These are phyloP conservation scores for Lactarius hatsudake DNA, from an alignment of 768 basidiomycete genomes.

Conservation along the genomic window DNA sequence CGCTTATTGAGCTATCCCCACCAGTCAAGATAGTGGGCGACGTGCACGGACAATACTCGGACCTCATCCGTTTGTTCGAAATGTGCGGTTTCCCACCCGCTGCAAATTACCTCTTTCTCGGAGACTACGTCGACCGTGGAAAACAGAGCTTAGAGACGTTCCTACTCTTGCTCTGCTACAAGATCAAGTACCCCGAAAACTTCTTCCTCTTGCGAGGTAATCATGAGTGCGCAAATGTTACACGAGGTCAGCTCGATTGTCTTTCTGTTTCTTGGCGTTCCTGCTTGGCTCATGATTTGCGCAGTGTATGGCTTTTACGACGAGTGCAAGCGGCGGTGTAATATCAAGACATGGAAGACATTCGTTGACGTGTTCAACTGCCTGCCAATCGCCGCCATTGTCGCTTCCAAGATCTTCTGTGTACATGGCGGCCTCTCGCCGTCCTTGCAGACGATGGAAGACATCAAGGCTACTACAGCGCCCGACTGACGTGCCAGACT, in stretches of 20 bases:
- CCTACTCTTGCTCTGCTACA: slow-evolving; percentile 94
- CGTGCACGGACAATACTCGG: slow-evolving; percentile 98
- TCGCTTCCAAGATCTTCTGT: slow-evolving; percentile 99
- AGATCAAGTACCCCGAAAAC: slow-evolving; percentile 99
- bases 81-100: slow-evolving; percentile 99
- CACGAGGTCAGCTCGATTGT: slow-evolving; percentile 67
- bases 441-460: slow-evolving; percentile 93
- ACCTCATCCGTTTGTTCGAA: slow-evolving; percentile 96
- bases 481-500: slow-evolving; percentile 98
- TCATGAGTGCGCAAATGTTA: slow-evolving; percentile 99
- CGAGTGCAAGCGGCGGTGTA: slow-evolving; percentile 99
- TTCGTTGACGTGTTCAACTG: slow-evolving; percentile 99
- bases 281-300: slow-evolving; percentile 18
- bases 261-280: slow-evolving; percentile 10
- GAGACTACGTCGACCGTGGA: slow-evolving; percentile 98
- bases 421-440: slow-evolving; percentile 96
- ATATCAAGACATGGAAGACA: slow-evolving; percentile 99
- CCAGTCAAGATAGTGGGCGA: slow-evolving; percentile 99
- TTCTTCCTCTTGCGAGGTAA: slow-evolving; percentile 98
- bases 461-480: slow-evolving; percentile 97
- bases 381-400: slow-evolving; percentile 96
- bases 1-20: slow-evolving; percentile 93
- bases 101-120: slow-evolving; percentile 97
- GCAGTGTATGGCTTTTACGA: slow-evolving; percentile 99
- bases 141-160: slow-evolving; percentile 99